Percentiles rank a stretch among this genome's conserved stretches.
Evolutionary conservation across 208 protist species (phyloP).

Genomic region (Porcisia hertigi): DNA sequence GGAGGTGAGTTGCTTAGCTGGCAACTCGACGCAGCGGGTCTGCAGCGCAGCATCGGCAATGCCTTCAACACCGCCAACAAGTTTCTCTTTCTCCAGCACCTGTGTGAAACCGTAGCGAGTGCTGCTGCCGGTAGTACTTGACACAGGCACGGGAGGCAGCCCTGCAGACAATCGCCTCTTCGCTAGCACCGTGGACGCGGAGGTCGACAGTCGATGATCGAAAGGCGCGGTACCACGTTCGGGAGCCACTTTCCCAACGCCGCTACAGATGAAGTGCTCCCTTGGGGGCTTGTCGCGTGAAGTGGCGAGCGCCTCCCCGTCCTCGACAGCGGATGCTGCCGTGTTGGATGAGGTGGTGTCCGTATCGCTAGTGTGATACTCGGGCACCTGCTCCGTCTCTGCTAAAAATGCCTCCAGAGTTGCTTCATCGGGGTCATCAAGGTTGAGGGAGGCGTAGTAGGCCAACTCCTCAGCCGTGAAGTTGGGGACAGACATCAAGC

Average conservation of each 20-base stretch:
- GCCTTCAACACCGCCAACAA: conserved; percentile 54
- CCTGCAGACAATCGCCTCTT: neutral
- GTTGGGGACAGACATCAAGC: conserved; percentile 22
- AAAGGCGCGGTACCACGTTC: neutral
- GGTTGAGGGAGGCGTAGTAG: conserved; percentile 42
- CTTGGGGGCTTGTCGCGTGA: neutral
- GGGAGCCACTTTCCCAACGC: neutral
- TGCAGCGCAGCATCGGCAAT: conserved; percentile 71
- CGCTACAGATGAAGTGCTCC: neutral
- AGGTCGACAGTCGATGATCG: neutral
- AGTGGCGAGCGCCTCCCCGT: neutral
- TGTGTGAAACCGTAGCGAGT: conserved; percentile 15
- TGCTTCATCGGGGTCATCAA: conserved; percentile 44
- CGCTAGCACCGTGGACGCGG: neutral
- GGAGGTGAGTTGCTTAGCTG: conserved; percentile 37
- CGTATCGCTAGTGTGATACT: neutral
- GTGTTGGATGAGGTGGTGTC: neutral
- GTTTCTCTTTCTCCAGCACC: conserved; percentile 42
- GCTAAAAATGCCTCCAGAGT: conserved; percentile 21
- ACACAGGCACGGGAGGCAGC: neutral
- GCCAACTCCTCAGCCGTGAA: conserved; percentile 59
- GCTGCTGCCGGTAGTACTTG: neutral
- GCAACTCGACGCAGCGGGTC: conserved; percentile 53
- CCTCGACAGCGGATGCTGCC: neutral
- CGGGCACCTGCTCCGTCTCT: neutral